phyloP scores from a whole-genome alignment of 1,284 basidiomycete genomes.

The Phaffia rhodozyma region DNA sequence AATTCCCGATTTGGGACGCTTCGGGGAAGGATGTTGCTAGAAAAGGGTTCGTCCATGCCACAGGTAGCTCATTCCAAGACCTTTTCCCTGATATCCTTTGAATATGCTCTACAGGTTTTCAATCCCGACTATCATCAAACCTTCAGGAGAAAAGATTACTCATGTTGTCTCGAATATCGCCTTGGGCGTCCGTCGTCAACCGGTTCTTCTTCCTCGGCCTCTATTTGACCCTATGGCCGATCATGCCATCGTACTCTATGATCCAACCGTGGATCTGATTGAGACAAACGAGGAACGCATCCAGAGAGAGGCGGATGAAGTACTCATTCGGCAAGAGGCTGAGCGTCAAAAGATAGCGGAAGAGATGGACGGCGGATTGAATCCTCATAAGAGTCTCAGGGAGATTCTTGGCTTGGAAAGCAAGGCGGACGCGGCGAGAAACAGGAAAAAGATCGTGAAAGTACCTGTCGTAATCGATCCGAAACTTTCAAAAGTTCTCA shows the following conservation, averaged over 20 bases:
- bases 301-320: conserved; percentile 36
- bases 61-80: neutral
- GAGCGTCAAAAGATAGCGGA: conserved; percentile 46
- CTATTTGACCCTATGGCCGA: conserved; percentile 95
- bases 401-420: conserved; percentile 55
- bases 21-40: conserved; percentile 37
- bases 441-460: conserved; percentile 57
- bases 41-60: neutral
- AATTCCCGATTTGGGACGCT: conserved; percentile 70
- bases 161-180: conserved; percentile 57
- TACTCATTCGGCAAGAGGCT: conserved; percentile 51
- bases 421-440: conserved; percentile 44
- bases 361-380: conserved; percentile 48
- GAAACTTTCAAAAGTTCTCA: conserved; percentile 66
- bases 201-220: conserved; percentile 76
- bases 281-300: conserved; percentile 66
- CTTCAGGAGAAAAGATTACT: conserved; percentile 58
- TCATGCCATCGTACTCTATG: conserved; percentile 93
- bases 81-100: neutral
- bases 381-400: conserved; percentile 86
- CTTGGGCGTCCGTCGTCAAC: conserved; percentile 72
- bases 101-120: conserved; percentile 47
- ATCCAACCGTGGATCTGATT: conserved; percentile 85
- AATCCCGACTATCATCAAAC: conserved; percentile 74
- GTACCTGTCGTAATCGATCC: conserved; percentile 97